phyloP scores from a whole-genome alignment of 2,329 filamentous ascomycete genomes.

The Exophiala dermatitidis region DNA sequence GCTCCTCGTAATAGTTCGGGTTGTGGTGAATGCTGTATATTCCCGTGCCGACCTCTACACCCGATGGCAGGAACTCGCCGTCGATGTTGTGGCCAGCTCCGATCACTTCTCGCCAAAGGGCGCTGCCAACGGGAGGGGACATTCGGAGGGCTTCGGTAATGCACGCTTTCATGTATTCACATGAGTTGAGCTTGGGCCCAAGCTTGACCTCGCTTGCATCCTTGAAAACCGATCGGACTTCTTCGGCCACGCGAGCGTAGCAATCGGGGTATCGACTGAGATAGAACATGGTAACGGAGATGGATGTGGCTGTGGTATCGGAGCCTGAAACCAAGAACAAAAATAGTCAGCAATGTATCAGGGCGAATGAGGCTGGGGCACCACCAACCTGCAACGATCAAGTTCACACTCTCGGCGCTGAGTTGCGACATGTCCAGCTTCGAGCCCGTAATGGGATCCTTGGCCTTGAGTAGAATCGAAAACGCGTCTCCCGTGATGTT shows the following conservation, averaged over 20 bases:
- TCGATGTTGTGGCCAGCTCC: slow-evolving; percentile 30
- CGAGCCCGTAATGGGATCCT: no score
- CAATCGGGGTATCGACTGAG: slow-evolving; percentile 31
- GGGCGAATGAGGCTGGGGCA: no score
- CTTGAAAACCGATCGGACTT: slow-evolving; percentile 32
- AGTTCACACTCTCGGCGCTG: no score
- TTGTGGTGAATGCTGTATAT: slow-evolving; percentile 33
- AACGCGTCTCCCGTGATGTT: no score
- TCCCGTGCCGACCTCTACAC: slow-evolving; percentile 30
- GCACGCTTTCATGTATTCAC: slow-evolving; percentile 37
- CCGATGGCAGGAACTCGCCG: slow-evolving; percentile 30
- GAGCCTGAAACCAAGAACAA: no score
- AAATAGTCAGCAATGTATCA: no score
- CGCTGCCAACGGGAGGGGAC: slow-evolving; percentile 28
- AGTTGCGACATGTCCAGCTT: no score
- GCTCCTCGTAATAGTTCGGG: slow-evolving; percentile 29
- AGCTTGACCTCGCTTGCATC: slow-evolving; percentile 34
- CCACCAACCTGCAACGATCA: no score
- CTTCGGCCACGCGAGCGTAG: slow-evolving; percentile 29
- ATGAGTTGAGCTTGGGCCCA: slow-evolving; percentile 32
- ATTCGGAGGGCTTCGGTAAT: slow-evolving; percentile 39
- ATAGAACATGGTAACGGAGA: slow-evolving; percentile 36
- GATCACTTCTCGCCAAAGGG: slow-evolving; percentile 30
- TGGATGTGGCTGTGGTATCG: slow-evolving; percentile 25
- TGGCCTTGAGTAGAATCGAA: no score